Conservation (phyloP, 1,284 basidiomycete genomes). For the Trametes pubescens region DNA sequence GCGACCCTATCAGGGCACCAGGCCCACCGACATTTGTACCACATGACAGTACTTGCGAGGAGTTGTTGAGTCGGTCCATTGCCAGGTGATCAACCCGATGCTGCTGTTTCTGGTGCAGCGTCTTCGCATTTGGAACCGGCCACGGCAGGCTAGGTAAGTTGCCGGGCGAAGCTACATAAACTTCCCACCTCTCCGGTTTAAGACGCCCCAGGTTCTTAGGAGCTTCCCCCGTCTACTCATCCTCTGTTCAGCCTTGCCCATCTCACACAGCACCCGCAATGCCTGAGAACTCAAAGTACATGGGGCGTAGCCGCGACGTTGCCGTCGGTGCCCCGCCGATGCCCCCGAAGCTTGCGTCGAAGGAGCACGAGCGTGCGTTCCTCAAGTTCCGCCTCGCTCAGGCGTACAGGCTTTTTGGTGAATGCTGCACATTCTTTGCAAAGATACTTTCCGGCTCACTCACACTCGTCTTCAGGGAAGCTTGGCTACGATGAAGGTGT, state of each 20-base stretch:
- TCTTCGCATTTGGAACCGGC: neutral
- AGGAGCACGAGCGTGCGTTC: constrained; percentile 54
- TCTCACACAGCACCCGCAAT: neutral
- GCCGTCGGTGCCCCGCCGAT: constrained; percentile 22
- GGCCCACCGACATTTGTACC: no score
- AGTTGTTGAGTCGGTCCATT: neutral
- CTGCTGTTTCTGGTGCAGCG: neutral
- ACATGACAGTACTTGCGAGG: no score
- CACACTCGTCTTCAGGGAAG: constrained; percentile 44
- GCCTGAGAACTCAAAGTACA: neutral
- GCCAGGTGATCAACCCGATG: neutral
- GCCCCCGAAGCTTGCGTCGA: constrained; percentile 47
- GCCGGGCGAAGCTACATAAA: neutral
- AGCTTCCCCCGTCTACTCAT: neutral
- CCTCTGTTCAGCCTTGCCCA: neutral
- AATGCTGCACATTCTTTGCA: constrained; percentile 7
- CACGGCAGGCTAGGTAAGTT: neutral
- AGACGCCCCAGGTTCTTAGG: neutral
- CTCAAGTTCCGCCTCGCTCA: constrained; percentile 63
- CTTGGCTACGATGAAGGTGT: constrained; percentile 68
- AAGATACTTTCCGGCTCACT: constrained; percentile 29
- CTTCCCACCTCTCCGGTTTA: neutral
- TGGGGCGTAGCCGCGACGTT: constrained; percentile 1
- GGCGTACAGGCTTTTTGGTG: constrained; percentile 59
- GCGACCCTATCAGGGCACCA: no score